phyloP scores from a whole-genome alignment of 1,139 yeast species.

The Zhuliangozyma parablackwelliae region DNA sequence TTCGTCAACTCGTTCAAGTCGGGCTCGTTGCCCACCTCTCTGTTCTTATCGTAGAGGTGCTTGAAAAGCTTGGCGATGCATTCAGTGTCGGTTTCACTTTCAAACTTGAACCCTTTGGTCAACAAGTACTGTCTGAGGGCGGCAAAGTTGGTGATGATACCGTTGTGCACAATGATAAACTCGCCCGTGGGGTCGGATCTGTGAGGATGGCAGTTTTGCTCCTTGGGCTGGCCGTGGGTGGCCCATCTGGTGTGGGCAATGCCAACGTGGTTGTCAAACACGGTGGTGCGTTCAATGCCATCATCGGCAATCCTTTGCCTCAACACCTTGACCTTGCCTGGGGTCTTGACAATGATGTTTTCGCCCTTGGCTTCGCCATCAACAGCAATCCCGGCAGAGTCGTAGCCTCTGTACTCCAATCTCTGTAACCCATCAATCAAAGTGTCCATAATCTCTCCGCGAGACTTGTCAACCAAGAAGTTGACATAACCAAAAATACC shows the following conservation, averaged over 20 bases:
- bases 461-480: slow-evolving; percentile 83
- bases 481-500: slow-evolving; percentile 99
- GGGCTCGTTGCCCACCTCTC: slow-evolving; percentile 42
- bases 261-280: slow-evolving; percentile 85
- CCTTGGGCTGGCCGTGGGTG: slow-evolving; percentile 93
- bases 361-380: slow-evolving; percentile 50
- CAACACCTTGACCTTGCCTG: slow-evolving; percentile 86
- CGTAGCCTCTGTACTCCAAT: slow-evolving; percentile 97
- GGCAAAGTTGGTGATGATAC: slow-evolving; percentile 93
- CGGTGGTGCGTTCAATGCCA: slow-evolving; percentile 53
- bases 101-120: slow-evolving; percentile 78
- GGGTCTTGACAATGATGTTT: slow-evolving; percentile 65
- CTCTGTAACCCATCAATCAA: slow-evolving; percentile 88
- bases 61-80: slow-evolving; percentile 94
- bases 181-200: slow-evolving; percentile 79
- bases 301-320: slow-evolving; percentile 60
- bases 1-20: slow-evolving; percentile 93
- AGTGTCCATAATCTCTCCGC: slow-evolving; percentile 89
- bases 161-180: slow-evolving; percentile 93
- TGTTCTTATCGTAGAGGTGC: slow-evolving; percentile 80
- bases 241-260: slow-evolving; percentile 99
- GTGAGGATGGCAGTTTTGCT: slow-evolving; percentile 92
- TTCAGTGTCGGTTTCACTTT: slow-evolving; percentile 96
- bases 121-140: slow-evolving; percentile 79
- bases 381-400: slow-evolving; percentile 93